Evolutionary conservation across 2,329 filamentous ascomycete genomes (phyloP), one percentile per base, ranked within the genome.

Genomic region (Neonectria punicea): DNA sequence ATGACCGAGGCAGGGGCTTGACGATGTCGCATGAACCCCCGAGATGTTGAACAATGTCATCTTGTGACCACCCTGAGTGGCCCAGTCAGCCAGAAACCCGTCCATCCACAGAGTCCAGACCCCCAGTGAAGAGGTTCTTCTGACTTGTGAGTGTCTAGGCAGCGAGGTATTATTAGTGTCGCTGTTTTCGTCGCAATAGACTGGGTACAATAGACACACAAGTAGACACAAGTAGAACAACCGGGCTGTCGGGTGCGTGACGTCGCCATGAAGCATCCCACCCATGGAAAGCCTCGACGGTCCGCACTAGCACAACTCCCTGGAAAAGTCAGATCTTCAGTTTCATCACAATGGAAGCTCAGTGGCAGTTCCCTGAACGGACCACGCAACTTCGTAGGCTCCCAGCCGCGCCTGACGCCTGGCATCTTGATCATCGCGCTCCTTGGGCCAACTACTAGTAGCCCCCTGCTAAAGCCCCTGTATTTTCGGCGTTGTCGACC

Each of bases 401-500:
- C 49, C 10, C 34, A 47, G 62, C 62, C 62, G 62, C 57, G 51
- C 20, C 53, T 61, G 57, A 61, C 57, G 62, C 62, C 53, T 56
- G 51, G 57, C 53, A 47, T 36, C 47, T 56, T 58, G 49, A 59
- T 46, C 47, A 43, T 58, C n/a, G 20, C 39, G 14, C 58, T 11
- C 18, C 22, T 47, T 22, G 43, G 22, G 28, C 46, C 18, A 20
- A 14, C 34, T 67, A 22, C 20, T 20, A 20, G 20, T 20, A 61
- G 67, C 57, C 63, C 67, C 67, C 65, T 68, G 64, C 53, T 56
- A 32, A 55, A 56, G 10, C 67, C 68, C 71, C 63, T 67, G 67
- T 55, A 61, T 55, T 50, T 62, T 66, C 50, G 70, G 70, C 67
- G 70, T 71, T 63, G 61, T 54, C 50, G 69, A 69, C 67, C 69